A percentile compares a stretch with the other conserved stretches of the same genome.
Evolutionary conservation across 805 yeast genomes (phyloP).

Genomic region (Pichia heedii): DNA sequence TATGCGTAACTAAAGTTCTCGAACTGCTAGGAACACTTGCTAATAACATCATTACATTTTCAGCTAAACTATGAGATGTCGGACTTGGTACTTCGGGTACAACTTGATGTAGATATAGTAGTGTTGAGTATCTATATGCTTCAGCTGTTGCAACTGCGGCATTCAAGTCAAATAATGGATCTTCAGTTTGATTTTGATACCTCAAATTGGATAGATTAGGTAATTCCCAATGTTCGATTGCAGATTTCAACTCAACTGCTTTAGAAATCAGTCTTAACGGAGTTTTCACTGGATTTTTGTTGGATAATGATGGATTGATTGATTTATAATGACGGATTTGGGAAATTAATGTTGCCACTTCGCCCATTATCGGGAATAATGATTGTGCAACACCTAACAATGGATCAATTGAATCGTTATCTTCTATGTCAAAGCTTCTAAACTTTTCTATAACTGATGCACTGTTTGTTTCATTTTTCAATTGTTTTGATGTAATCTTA

Average conservation of each 20-base stretch:
- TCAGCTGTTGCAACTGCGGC: conserved; percentile 64
- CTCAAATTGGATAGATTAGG: conserved; percentile 26
- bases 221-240: conserved; percentile 51
- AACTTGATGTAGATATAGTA: conserved; percentile 57
- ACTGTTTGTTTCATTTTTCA: conserved; percentile 12
- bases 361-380: conserved; percentile 54
- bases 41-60: conserved; percentile 47
- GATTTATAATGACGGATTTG: conserved; percentile 31
- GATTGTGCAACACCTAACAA: conserved; percentile 60
- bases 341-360: conserved; percentile 47
- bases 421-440: conserved; percentile 27
- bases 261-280: conserved; percentile 39
- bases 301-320: conserved; percentile 13
- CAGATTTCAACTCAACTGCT: conserved; percentile 47
- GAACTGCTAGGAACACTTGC: conserved; percentile 57
- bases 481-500: conserved; percentile 8
- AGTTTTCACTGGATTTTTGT: conserved; percentile 20
- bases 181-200: conserved; percentile 23
- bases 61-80: conserved; percentile 47
- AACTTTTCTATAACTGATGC: conserved; percentile 31
- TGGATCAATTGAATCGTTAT: conserved; percentile 46
- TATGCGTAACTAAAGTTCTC: conserved; percentile 48
- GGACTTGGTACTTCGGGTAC: conserved; percentile 59
- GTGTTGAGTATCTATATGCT: conserved; percentile 52
- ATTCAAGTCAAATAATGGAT: conserved; percentile 45